These are phyloP conservation scores for Botryotinia globosa DNA, from an alignment of 2,329 filamentous ascomycete genomes.

Conservation along the genomic window DNA sequence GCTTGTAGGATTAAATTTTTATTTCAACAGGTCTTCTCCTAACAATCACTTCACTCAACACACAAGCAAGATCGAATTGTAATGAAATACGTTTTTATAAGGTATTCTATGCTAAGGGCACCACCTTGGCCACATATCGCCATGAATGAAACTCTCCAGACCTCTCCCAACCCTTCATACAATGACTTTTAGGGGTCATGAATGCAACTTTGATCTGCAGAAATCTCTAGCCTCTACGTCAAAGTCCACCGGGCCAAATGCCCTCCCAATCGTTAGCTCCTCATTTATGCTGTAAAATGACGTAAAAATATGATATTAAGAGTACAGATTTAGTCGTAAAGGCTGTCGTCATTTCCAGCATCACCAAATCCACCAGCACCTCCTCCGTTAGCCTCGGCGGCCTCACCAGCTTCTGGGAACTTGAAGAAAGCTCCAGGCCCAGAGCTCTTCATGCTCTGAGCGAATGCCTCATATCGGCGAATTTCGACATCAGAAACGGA, in stretches of 20 bases:
- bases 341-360: conserved; percentile 90
- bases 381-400: conserved; percentile 48
- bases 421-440: conserved; percentile 97
- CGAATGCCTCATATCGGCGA: conserved; percentile 95
- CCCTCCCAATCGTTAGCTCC: conserved; percentile 22
- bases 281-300: conserved; percentile 22
- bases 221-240: conserved; percentile 24
- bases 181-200: conserved; percentile 3
- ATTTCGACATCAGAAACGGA: conserved; percentile 98
- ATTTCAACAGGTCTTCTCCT: neutral
- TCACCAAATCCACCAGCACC: conserved; percentile 71
- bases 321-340: conserved; percentile 75
- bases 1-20: neutral
- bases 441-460: conserved; percentile 98
- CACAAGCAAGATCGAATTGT: neutral
- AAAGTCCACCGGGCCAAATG: conserved; percentile 21
- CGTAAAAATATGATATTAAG: conserved; percentile 30
- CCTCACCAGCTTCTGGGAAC: conserved; percentile 70
- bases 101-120: conserved; percentile 24
- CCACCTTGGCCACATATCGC: conserved; percentile 12
- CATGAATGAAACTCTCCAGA: conserved; percentile 13
- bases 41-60: neutral
- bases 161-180: conserved; percentile 1
- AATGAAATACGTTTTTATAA: conserved; percentile 14
- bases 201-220: conserved; percentile 9